Base-by-base conservation (phyloP, 108 stramenopile genomes). In the Cyclotella cryptica region DNA sequence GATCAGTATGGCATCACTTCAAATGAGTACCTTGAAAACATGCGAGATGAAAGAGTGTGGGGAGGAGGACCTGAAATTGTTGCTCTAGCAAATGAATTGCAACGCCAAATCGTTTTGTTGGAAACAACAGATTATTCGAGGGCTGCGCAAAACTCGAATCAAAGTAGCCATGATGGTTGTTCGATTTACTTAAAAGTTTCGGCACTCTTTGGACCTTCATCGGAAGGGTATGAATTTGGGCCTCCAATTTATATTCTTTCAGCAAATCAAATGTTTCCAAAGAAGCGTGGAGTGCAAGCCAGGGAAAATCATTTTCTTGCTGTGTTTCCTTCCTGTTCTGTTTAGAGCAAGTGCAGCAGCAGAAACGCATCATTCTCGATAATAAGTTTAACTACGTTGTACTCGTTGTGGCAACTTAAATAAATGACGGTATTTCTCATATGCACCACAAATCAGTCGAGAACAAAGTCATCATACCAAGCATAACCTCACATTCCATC, bases 51-150 rank as follows among this genome's bases (percentile, higher is more conserved):
- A 12, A 85, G 79, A 41, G 88, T 89, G 44, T 98, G 98, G 98
- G 98, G 98, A 59, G 98, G 98, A 55, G 97, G 97, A 10, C 97
- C 96, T 7, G 98, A 98, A 74, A 94, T 98, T 69, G 95, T 97
- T 10, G 96, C 97, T n/a, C 75, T 98, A 27, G 85, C 87, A 72
- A 97, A 97, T 79, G 78, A 75, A 29, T 78, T 98, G 68, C 61
- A 75, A 63, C 78, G 97, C 30, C 96, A 96, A 7, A 97, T 98
- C 61, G 78, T 90, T 75, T 78, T 93, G 49, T 86, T 90, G 52
- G 90, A 90, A 53, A 17, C 44, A 21, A 24, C 61, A 41, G 55
- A 52, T 39, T 40, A 62, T 59, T 1, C 1, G 0, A 3, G 3
- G 1, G 75, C 52, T 44, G 43, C 43, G 1, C 6, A 10, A 1